Conservation (phyloP, 768 basidiomycete species). For the Trametes gibbosa region DNA sequence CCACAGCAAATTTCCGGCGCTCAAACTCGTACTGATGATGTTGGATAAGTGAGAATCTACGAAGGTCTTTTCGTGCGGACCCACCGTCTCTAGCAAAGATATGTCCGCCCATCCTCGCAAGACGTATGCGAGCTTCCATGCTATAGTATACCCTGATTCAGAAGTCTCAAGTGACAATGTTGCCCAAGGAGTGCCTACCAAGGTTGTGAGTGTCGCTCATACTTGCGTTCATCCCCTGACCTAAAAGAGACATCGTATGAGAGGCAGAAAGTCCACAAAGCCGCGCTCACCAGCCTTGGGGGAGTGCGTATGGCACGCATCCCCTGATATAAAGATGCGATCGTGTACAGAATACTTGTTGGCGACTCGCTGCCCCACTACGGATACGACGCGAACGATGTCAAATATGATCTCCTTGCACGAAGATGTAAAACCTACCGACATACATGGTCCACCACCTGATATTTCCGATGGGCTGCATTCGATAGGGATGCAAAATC, state of each 20-base stretch:
- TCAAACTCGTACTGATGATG: slow-evolving; percentile 49
- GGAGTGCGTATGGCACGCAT: slow-evolving; percentile 49
- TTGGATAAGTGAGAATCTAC: too few species aligned
- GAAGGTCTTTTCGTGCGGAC: slow-evolving; percentile 18
- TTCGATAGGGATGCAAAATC: slow-evolving; percentile 34
- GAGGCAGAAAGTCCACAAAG: too few species aligned
- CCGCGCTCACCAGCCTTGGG: slow-evolving; percentile 37
- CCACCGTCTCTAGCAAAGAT: slow-evolving; percentile 45
- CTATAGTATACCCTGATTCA: slow-evolving; percentile 19
- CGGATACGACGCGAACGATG: not conserved
- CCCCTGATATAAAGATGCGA: slow-evolving; percentile 56
- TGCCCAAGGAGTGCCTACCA: slow-evolving; percentile 23
- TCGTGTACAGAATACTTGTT: slow-evolving; percentile 45
- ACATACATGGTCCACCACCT: slow-evolving; percentile 53
- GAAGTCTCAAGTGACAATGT: not conserved
- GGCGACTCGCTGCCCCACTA: slow-evolving; percentile 59
- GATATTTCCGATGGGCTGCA: slow-evolving; percentile 31
- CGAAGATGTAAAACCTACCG: slow-evolving; percentile 32
- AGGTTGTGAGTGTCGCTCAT: slow-evolving; percentile 57
- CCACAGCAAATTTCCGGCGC: slow-evolving; percentile 51
- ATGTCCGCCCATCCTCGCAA: slow-evolving; percentile 46
- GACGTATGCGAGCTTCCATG: slow-evolving; percentile 52
- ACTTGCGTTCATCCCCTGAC: slow-evolving; percentile 52
- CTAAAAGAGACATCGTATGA: slow-evolving; percentile 8
- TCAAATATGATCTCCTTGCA: not conserved